Conservation (phyloP, 192 early-diverging fungal species). For the Podila minutissima region DNA sequence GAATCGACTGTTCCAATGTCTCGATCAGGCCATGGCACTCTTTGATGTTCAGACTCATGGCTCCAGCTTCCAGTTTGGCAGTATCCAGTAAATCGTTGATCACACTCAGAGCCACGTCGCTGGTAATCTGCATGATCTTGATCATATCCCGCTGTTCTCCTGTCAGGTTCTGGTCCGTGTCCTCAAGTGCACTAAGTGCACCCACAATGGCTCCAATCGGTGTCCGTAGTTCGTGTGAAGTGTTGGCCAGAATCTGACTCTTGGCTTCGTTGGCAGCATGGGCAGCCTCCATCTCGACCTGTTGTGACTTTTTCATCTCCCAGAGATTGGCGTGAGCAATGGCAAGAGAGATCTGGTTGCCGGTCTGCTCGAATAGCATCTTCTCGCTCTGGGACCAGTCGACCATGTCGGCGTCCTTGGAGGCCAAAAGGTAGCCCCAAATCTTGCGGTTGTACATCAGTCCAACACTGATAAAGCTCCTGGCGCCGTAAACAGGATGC, state of each 20-base stretch:
- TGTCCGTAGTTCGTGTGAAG: conserved; percentile 46
- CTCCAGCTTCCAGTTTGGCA: conserved; percentile 52
- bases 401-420: conserved; percentile 21
- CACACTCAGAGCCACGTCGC: conserved; percentile 50
- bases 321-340: conserved; percentile 51
- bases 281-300: conserved; percentile 56
- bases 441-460: conserved; percentile 33
- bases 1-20: conserved; percentile 49
- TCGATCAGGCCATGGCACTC: conserved; percentile 54
- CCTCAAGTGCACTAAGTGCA: conserved; percentile 52
- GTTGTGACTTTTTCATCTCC: conserved; percentile 49
- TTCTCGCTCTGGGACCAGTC: conserved; percentile 52
- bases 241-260: conserved; percentile 55
- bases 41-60: conserved; percentile 53
- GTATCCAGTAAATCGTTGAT: conserved; percentile 55
- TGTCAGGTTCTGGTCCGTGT: conserved; percentile 42
- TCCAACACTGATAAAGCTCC: conserved; percentile 40
- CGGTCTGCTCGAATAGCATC: conserved; percentile 52
- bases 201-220: conserved; percentile 56
- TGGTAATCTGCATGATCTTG: conserved; percentile 54
- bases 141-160: conserved; percentile 55
- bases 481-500: conserved; percentile 30
- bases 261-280: conserved; percentile 54
- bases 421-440: conserved; percentile 53
- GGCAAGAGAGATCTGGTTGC: conserved; percentile 54